Evolutionary conservation across 2,329 filamentous ascomycete species (phyloP), one percentile per base, ranked within the genome.

Genomic region (Akanthomyces lecanii): DNA sequence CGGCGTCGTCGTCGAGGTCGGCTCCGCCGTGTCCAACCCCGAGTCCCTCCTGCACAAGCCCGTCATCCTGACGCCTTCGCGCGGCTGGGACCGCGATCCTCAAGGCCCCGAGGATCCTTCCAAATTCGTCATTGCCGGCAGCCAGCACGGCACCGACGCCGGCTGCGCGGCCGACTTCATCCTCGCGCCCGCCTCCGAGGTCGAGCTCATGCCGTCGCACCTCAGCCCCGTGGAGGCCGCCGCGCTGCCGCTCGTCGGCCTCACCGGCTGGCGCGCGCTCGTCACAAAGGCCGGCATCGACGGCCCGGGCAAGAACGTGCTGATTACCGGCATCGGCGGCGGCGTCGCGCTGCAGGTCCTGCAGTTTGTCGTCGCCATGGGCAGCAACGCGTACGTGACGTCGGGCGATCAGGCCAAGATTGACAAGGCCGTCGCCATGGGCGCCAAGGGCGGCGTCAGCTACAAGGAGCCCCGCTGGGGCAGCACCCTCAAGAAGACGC

Each of bases 291-390:
- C 83, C 55, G 84, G 82, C 5, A 86, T 88, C 67, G 83, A 84
- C 7, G 77, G 79, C 63, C 75, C 77, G 0, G 91, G 91, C 2
- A 78, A 84, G 65, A 96, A 96, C 71, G 81, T 98, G 4, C 79
- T 98, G 38, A 78, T 98, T 48, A 97, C 94, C 5, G 94, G 94
- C 0, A 96, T 98, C 74, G 94, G 94, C 0, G 94, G 94, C 42
- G 94, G 94, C 50, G 94, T 97, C 1, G 94, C 94, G 40, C 78
- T 97, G 62, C 88, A 91, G 79, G 89, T 85, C 6, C 78, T 97
- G 68, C 82, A 91, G 73, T 96, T 96, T 76, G 92, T 86, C 12
- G 86, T 88, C 14, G 91, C 85, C 11, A 77, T 86, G 67, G 90
- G 92, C 44, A 85, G 88, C 69, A 86, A 88, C 73, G 89, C 94